A percentile compares a stretch with the other conserved stretches of the same genome.
Conservation (phyloP, 2,329 filamentous ascomycete species). For the Colletotrichum aenigma region DNA sequence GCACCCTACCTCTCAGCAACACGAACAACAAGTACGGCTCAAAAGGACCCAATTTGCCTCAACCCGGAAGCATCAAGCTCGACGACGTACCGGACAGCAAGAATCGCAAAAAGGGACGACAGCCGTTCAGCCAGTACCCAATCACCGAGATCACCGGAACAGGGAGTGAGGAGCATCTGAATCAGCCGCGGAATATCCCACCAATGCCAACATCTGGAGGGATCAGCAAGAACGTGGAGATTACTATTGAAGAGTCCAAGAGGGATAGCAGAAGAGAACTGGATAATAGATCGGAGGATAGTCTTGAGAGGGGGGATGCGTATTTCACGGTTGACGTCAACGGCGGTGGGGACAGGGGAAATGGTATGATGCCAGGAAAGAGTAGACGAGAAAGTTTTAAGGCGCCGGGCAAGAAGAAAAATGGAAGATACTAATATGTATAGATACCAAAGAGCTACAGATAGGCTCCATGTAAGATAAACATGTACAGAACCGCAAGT, state of each 20-base stretch:
- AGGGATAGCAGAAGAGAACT: background rate
- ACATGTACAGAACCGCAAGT: background rate
- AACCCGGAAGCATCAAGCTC: constrained; percentile 8
- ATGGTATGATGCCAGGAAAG: background rate
- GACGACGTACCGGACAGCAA: background rate
- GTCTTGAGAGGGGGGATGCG: background rate
- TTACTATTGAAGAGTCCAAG: constrained; percentile 2
- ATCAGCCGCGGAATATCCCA: background rate
- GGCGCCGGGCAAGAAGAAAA: background rate
- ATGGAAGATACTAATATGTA: background rate
- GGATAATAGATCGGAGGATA: background rate
- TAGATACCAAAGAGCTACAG: background rate
- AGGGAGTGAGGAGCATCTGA: constrained; percentile 14
- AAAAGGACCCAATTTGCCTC: constrained; percentile 1
- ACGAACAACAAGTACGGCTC: background rate
- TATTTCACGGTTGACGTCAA: background rate
- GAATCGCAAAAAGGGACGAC: constrained; percentile 4
- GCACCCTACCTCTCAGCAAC: background rate
- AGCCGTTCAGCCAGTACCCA: constrained; percentile 7
- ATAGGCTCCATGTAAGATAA: background rate
- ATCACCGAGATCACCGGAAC: constrained; percentile 5
- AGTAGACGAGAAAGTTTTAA: background rate
- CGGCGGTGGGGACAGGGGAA: background rate
- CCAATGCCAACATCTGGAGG: background rate
- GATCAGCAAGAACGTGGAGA: constrained; percentile 16